Conservation (phyloP, 495 filamentous ascomycete genomes). For the Penicillium robsamsonii region DNA sequence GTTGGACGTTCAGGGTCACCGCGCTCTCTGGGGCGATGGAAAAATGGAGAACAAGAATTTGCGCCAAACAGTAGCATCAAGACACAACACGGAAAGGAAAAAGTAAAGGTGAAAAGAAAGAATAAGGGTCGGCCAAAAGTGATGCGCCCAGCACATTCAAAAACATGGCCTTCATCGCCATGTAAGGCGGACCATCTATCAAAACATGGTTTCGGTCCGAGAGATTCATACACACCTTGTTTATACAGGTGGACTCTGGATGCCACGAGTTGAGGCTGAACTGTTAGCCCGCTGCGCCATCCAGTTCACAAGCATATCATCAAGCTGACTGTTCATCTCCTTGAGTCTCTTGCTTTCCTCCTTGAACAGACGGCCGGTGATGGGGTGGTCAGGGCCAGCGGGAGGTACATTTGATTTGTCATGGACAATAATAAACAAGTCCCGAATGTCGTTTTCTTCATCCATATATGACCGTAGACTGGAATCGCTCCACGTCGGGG, state of each 20-base stretch:
- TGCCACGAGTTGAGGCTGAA: constrained; percentile 15
- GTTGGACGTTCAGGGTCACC: constrained; percentile 13
- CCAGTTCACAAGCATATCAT: constrained; percentile 83
- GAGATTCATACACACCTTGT: constrained; percentile 7
- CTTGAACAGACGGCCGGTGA: constrained; percentile 75
- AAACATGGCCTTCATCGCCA: constrained; percentile 6
- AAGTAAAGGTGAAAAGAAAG: constrained; percentile 8
- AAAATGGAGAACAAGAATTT: constrained; percentile 10
- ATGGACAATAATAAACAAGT: constrained; percentile 86
- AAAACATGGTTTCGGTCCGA: constrained; percentile 13
- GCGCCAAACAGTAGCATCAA: constrained; percentile 11
- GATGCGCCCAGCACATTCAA: constrained; percentile 30
- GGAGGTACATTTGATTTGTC: constrained; percentile 80
- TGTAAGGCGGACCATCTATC: constrained; percentile 14
- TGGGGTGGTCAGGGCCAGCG: constrained; percentile 75
- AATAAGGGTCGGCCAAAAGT: constrained; percentile 16
- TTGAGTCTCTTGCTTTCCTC: constrained; percentile 78
- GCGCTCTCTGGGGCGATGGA: constrained; percentile 12
- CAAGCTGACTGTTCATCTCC: constrained; percentile 80
- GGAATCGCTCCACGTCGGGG: constrained; percentile 76
- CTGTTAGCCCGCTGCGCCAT: constrained; percentile 55
- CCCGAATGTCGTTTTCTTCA: constrained; percentile 84
- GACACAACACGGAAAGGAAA: constrained; percentile 8
- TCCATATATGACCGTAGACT: constrained; percentile 86
- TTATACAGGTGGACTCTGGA: constrained; percentile 23